Conservation (phyloP, 1,284 basidiomycete genomes). For the Amylostereum areolatum region DNA sequence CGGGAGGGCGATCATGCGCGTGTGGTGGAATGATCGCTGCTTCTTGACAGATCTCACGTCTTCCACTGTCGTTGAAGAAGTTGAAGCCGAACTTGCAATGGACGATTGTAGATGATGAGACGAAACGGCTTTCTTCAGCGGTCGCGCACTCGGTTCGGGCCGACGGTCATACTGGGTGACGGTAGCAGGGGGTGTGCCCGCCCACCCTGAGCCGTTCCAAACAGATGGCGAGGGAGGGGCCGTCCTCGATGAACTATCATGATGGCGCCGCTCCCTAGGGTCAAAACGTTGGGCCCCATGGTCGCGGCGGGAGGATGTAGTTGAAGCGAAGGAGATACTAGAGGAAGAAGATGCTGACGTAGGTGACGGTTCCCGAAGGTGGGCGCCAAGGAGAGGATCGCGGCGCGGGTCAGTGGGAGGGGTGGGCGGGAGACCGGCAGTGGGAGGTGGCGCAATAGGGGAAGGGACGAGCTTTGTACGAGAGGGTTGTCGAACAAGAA, state of each 20-base stretch:
- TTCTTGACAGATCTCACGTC: conserved; percentile 22
- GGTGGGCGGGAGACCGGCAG: conserved; percentile 10
- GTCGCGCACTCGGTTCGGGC: conserved; percentile 41
- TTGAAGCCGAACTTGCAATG: conserved; percentile 14
- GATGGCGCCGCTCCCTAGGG: no score
- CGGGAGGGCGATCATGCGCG: conserved; percentile 26
- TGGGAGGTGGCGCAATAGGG: conserved; percentile 11
- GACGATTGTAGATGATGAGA: conserved; percentile 41
- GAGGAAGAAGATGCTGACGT: conserved; percentile 26
- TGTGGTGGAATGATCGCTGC: conserved; percentile 31
- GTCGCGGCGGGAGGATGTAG: conserved; percentile 26
- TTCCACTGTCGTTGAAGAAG: conserved; percentile 10
- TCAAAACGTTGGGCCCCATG: conserved; percentile 6
- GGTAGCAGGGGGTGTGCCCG: neutral
- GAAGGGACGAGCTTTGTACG: conserved; percentile 6
- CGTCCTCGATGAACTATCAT: no score
- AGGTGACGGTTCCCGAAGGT: conserved; percentile 4
- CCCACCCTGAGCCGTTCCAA: no score
- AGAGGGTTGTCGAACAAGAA: conserved; percentile 14
- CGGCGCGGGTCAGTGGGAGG: conserved; percentile 2
- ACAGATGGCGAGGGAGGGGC: no score
- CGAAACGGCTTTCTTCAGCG: conserved; percentile 51
- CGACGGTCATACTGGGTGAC: conserved; percentile 28
- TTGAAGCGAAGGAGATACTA: conserved; percentile 37
- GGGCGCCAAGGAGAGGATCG: conserved; percentile 2